Conservation (phyloP, 768 basidiomycete genomes). For the Rhizopogon salebrosus region DNA sequence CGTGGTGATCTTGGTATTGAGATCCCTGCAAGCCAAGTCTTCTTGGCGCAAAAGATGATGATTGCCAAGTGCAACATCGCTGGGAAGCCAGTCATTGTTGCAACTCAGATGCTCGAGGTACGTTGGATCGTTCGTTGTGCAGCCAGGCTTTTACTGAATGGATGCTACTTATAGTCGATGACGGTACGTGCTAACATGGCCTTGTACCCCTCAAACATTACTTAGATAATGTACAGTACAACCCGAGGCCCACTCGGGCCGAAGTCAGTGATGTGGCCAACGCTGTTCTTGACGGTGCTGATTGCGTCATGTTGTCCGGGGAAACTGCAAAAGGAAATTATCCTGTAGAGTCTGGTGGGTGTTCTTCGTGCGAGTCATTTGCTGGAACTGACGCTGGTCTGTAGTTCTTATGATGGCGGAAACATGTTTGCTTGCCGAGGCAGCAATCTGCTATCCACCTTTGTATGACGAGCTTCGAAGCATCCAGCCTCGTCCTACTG, state of each 20-base stretch:
- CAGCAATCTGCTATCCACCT: constrained; percentile 91
- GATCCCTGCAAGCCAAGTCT: constrained; percentile 98
- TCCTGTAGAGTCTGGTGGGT: constrained; percentile 88
- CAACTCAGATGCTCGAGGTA: constrained; percentile 99
- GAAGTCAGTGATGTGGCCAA: constrained; percentile 99
- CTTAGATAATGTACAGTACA: constrained; percentile 55
- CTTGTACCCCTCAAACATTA: constrained; percentile 4
- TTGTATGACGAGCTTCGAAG: constrained; percentile 84
- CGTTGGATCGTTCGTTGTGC: constrained; percentile 9
- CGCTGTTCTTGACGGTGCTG: constrained; percentile 96
- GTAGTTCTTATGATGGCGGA: constrained; percentile 99
- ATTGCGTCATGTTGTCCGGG: constrained; percentile 99
- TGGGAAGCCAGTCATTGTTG: constrained; percentile 97
- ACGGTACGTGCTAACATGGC: constrained; percentile 49
- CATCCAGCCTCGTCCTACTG: constrained; percentile 81
- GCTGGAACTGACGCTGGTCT: constrained; percentile 5
- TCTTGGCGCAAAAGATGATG: constrained; percentile 99
- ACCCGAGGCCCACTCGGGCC: constrained; percentile 97
- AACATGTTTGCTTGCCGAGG: constrained; percentile 94
- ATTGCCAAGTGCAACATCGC: constrained; percentile 98
- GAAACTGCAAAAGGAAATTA: constrained; percentile 98
- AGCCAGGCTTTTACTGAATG: not conserved
- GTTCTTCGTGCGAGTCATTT: not conserved
- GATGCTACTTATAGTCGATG: constrained; percentile 64
- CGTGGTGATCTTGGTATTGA: constrained; percentile 99